Evolutionary conservation across 1,139 yeast genomes (phyloP).

Genomic region (Saccharomycopsis hybrid): DNA sequence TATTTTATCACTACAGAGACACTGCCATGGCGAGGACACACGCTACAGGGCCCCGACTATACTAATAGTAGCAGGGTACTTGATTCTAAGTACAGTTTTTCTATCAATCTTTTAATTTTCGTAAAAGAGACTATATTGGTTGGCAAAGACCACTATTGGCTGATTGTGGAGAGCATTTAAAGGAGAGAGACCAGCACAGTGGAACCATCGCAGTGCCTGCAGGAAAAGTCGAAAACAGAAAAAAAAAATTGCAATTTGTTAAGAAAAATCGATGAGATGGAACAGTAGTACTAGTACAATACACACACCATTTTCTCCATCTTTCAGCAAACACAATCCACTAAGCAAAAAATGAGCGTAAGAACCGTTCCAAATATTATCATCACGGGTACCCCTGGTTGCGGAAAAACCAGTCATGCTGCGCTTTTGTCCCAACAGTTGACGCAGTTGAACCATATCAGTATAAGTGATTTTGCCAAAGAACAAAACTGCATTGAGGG

Average conservation of each 20-base stretch:
- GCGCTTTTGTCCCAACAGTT: conserved; percentile 51
- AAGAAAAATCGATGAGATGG: neutral
- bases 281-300: neutral
- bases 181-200: neutral
- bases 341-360: conserved; percentile 22
- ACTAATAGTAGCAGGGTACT: too few species aligned
- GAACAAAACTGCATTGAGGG: conserved; percentile 73
- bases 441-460: conserved; percentile 48
- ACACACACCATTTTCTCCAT: neutral
- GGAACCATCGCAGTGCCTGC: neutral
- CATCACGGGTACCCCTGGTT: conserved; percentile 96
- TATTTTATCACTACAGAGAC: too few species aligned
- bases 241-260: neutral
- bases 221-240: neutral
- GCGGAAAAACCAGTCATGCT: conserved; percentile 90
- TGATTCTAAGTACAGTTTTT: too few species aligned
- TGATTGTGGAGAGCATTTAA: too few species aligned
- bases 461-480: conserved; percentile 79
- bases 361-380: conserved; percentile 71
- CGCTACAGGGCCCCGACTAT: too few species aligned
- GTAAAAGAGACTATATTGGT: too few species aligned
- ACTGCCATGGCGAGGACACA: too few species aligned
- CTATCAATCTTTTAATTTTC: too few species aligned
- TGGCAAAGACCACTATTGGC: too few species aligned
- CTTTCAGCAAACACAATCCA: neutral